These are phyloP conservation scores for Papiliotrema laurentii DNA, from an alignment of 1,284 basidiomycete species.

Conservation along the genomic window DNA sequence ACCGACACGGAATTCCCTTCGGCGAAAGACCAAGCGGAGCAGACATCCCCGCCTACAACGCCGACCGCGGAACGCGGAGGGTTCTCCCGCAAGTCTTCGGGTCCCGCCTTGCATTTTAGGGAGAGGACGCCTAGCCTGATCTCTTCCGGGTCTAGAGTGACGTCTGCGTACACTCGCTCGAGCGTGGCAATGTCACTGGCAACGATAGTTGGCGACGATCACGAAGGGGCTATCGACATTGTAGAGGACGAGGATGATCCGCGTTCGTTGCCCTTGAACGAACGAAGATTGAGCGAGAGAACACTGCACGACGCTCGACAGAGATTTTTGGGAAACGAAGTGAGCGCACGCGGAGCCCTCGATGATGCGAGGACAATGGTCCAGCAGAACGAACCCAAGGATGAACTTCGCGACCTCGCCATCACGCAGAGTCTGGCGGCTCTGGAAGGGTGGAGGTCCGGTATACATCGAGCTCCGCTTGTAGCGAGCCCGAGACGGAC, in stretches of 20 bases:
- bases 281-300: conserved; percentile 33
- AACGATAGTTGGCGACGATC: conserved; percentile 26
- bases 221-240: conserved; percentile 17
- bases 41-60: conserved; percentile 1
- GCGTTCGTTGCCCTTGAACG: conserved; percentile 1
- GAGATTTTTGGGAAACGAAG: conserved; percentile 35
- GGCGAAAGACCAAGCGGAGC: conserved; percentile 7
- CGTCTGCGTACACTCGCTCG: conserved; percentile 34
- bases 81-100: conserved; percentile 11
- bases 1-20: conserved; percentile 24
- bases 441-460: conserved; percentile 26
- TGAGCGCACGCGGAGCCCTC: too few relatives aligned
- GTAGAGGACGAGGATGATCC: conserved; percentile 18
- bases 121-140: conserved; percentile 43
- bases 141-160: conserved; percentile 29
- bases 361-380: too few relatives aligned
- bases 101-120: conserved; percentile 25
- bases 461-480: too few relatives aligned
- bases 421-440: conserved; percentile 34
- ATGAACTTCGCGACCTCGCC: conserved; percentile 26
- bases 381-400: too few relatives aligned
- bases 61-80: conserved; percentile 2
- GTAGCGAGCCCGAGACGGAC: conserved; percentile 5
- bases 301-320: conserved; percentile 39
- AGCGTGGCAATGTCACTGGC: conserved; percentile 28